These are phyloP conservation scores for Boletus nobilissimus DNA, from an alignment of 1,284 basidiomycete genomes.

Conservation along the genomic window DNA sequence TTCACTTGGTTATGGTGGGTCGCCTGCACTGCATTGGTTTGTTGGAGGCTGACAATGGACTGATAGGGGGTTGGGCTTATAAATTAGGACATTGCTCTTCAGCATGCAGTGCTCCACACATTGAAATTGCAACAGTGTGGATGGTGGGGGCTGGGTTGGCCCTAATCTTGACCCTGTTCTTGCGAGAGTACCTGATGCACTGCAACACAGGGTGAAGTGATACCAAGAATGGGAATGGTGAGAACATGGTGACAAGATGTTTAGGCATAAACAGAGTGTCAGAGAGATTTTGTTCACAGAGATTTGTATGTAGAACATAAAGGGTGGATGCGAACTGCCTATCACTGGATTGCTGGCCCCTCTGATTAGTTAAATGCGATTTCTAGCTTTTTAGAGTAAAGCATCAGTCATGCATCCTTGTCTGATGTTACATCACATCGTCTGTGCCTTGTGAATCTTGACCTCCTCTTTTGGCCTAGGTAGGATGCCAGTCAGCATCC, in stretches of 20 bases:
- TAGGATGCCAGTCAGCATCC: not conserved
- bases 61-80: not conserved
- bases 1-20: slow-evolving; percentile 65
- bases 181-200: slow-evolving; percentile 68
- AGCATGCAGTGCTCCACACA: slow-evolving; percentile 69
- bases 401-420: not conserved
- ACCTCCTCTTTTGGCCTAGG: slow-evolving; percentile 80
- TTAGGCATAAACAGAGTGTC: not conserved
- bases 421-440: slow-evolving; percentile 34
- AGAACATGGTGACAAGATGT: not conserved
- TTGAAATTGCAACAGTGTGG: slow-evolving; percentile 80
- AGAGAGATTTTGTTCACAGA: not conserved
- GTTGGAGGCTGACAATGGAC: not conserved
- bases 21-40: slow-evolving; percentile 13
- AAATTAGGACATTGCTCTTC: slow-evolving; percentile 58
- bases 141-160: slow-evolving; percentile 65
- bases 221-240: slow-evolving; percentile 28
- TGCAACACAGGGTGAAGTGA: slow-evolving; percentile 59
- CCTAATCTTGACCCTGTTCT: slow-evolving; percentile 65
- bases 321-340: too few species aligned
- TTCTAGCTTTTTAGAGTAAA: not conserved
- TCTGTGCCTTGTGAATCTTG: slow-evolving; percentile 79
- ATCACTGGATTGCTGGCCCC: too few species aligned
- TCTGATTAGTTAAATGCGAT: too few species aligned
- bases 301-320: not conserved